Evolutionary conservation across 306 rosid genomes (phyloP).

Genomic region (Leucaena leucocephala): DNA sequence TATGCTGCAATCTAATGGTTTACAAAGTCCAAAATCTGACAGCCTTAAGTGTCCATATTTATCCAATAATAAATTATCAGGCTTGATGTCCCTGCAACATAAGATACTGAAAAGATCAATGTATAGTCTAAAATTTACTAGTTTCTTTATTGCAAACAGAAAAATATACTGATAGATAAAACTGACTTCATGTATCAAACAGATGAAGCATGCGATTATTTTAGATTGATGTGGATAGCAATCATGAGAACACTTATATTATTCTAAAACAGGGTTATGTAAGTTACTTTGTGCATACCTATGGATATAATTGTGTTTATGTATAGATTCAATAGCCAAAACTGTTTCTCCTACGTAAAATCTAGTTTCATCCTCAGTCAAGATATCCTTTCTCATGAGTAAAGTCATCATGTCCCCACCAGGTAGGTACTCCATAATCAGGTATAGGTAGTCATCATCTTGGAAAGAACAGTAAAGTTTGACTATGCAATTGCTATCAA

Average conservation of each 20-base stretch:
- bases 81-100: slow-evolving; percentile 89
- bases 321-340: slow-evolving; percentile 93
- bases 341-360: slow-evolving; percentile 92
- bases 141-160: slow-evolving; percentile 1
- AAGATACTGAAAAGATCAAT: slow-evolving; percentile 30
- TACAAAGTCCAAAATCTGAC: slow-evolving; percentile 96
- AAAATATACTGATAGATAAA: slow-evolving; percentile 13
- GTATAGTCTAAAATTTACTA: slow-evolving; percentile 6
- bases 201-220: not conserved
- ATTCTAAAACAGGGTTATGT: not conserved
- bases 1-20: slow-evolving; percentile 89
- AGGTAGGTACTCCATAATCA: slow-evolving; percentile 97
- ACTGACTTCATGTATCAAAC: slow-evolving; percentile 5
- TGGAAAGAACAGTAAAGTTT: slow-evolving; percentile 96
- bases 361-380: slow-evolving; percentile 87
- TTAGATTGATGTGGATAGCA: slow-evolving; percentile 1
- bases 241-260: not conserved
- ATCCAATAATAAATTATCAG: slow-evolving; percentile 91
- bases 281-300: slow-evolving; percentile 54
- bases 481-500: slow-evolving; percentile 95
- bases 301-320: slow-evolving; percentile 91
- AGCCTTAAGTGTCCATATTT: slow-evolving; percentile 87
- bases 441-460: slow-evolving; percentile 86
- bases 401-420: slow-evolving; percentile 99
- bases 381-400: slow-evolving; percentile 93